These are phyloP conservation scores for Jacaranda mimosifolia DNA, from an alignment of 257 asterid species.

Conservation along the genomic window DNA sequence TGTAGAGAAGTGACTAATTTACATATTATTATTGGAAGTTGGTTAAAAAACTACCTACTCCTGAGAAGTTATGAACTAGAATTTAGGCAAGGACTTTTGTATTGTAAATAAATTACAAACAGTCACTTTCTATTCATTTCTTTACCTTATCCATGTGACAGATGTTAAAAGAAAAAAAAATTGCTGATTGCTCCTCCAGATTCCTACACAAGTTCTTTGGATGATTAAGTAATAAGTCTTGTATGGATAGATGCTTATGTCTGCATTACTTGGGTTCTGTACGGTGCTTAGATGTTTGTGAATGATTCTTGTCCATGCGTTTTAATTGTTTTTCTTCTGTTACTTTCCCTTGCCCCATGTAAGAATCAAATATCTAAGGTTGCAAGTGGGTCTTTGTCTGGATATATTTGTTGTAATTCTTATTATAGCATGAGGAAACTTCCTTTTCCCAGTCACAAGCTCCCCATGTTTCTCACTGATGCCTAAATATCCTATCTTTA, in stretches of 20 bases:
- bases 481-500: conserved; percentile 2
- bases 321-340: not conserved
- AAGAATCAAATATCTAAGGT: conserved; percentile 9
- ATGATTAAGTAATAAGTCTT: conserved; percentile 11
- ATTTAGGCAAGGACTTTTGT: not conserved
- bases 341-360: conserved; percentile 19
- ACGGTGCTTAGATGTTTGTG: conserved; percentile 9
- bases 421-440: conserved; percentile 9
- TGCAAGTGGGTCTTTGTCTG: conserved; percentile 20
- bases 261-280: conserved; percentile 14
- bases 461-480: not conserved
- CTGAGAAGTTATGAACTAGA: no score
- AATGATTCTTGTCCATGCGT: conserved; percentile 17
- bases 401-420: not conserved
- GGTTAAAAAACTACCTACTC: no score
- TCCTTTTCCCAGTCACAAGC: not conserved
- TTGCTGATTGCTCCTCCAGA: conserved; percentile 12
- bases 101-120: not conserved
- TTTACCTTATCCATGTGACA: conserved; percentile 38
- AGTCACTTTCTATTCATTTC: conserved; percentile 20
- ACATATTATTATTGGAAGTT: no score
- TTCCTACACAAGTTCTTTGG: conserved; percentile 10
- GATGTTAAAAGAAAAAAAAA: conserved; percentile 16
- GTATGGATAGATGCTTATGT: not conserved
- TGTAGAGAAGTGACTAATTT: no score